These are phyloP conservation scores for Pyrrhoderma noxium DNA, from an alignment of 1,284 basidiomycete species.

Conservation along the genomic window DNA sequence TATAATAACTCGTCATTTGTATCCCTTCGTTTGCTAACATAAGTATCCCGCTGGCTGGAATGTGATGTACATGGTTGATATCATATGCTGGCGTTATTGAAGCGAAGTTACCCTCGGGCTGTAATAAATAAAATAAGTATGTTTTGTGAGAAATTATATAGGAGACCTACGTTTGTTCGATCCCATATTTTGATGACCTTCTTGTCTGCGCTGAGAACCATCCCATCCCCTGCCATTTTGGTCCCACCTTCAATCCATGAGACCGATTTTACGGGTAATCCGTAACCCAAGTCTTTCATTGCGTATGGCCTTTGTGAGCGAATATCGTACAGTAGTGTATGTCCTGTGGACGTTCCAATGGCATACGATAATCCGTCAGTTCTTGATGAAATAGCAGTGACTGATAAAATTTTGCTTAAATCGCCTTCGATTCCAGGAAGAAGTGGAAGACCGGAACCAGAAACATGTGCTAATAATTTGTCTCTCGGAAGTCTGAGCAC, in stretches of 20 bases:
- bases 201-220: slow-evolving; percentile 85
- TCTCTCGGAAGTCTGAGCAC: slow-evolving; percentile 68
- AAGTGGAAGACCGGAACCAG: slow-evolving; percentile 30
- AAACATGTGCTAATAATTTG: slow-evolving; percentile 39
- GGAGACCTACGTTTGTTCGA: slow-evolving; percentile 61
- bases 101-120: slow-evolving; percentile 85
- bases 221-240: slow-evolving; percentile 78
- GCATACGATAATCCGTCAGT: slow-evolving; percentile 90
- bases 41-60: slow-evolving; percentile 79
- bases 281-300: slow-evolving; percentile 96
- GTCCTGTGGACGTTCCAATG: slow-evolving; percentile 90
- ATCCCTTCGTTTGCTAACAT: slow-evolving; percentile 91
- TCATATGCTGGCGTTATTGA: slow-evolving; percentile 89
- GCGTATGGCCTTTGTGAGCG: slow-evolving; percentile 80
- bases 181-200: slow-evolving; percentile 98
- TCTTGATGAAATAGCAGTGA: slow-evolving; percentile 81
- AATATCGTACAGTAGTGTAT: slow-evolving; percentile 92
- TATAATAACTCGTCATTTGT: slow-evolving; percentile 86
- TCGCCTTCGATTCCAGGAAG: slow-evolving; percentile 39
- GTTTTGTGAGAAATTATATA: slow-evolving; percentile 1
- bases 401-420: slow-evolving; percentile 42
- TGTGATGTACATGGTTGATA: slow-evolving; percentile 83
- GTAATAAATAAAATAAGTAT: slow-evolving; percentile 13
- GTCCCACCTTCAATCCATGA: slow-evolving; percentile 86
- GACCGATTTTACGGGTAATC: slow-evolving; percentile 82